Percentiles rank a stretch among this genome's conserved stretches.
phyloP scores from a whole-genome alignment of 495 filamentous ascomycete genomes.

The Zalerion maritima region DNA sequence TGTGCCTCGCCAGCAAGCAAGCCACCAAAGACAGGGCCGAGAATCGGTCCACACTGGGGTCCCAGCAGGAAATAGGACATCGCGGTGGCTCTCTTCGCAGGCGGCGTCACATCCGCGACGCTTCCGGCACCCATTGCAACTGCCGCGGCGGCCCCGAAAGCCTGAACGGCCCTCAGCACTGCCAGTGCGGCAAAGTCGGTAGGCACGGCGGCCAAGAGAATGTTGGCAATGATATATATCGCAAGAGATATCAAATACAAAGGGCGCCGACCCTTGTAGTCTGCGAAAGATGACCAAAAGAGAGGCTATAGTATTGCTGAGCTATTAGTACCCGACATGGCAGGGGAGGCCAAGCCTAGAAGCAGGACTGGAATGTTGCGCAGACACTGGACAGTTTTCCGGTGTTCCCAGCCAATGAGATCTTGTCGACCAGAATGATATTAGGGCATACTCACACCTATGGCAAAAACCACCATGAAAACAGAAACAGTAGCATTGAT shows the following conservation, averaged over 20 bases:
- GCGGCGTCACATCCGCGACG: conserved; percentile 17
- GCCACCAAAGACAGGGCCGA: conserved; percentile 20
- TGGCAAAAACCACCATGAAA: conserved; percentile 18
- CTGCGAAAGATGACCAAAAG: conserved; percentile 12
- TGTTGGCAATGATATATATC: conserved; percentile 15
- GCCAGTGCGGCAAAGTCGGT: conserved; percentile 14
- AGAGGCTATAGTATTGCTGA: conserved; percentile 9
- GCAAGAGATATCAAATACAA: conserved; percentile 14
- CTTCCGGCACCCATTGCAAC: conserved; percentile 18
- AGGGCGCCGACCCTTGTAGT: conserved; percentile 12
- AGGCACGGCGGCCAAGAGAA: conserved; percentile 15
- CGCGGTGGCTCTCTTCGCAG: conserved; percentile 10
- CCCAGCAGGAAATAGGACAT: conserved; percentile 16
- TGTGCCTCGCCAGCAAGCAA: conserved; percentile 8
- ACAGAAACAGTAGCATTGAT: conserved; percentile 21
- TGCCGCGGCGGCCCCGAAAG: conserved; percentile 15
- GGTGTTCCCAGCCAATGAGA: no score
- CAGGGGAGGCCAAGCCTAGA: not conserved
- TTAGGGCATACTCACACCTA: conserved; percentile 8
- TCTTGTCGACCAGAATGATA: conserved; percentile 3
- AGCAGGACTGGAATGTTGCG: not conserved
- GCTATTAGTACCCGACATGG: not conserved
- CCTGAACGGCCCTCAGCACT: conserved; percentile 15
- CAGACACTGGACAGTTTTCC: no score
- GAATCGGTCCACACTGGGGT: conserved; percentile 18